A percentile compares a stretch with the other conserved stretches of the same genome.
These are phyloP conservation scores for Xylariaceae sp. DNA, from an alignment of 2,329 filamentous ascomycete species.

Conservation along the genomic window DNA sequence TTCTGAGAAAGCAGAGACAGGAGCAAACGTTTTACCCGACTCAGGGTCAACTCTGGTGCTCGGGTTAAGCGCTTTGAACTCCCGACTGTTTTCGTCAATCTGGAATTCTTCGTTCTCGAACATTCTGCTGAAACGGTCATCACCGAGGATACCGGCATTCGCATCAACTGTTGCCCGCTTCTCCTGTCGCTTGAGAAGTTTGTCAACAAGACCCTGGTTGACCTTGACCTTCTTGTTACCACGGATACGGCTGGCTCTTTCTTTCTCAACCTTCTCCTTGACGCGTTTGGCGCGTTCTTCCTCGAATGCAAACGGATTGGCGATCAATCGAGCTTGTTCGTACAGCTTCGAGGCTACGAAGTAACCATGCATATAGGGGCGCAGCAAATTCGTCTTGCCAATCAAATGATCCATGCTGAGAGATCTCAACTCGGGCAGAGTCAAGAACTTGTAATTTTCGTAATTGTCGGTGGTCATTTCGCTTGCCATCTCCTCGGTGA, in stretches of 20 bases:
- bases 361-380: conserved; percentile 98
- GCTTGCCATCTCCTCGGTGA: conserved; percentile 98
- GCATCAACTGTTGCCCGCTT: conserved; percentile 53
- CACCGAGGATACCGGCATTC: conserved; percentile 65
- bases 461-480: conserved; percentile 74
- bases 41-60: conserved; percentile 57
- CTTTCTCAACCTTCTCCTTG: conserved; percentile 93
- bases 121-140: conserved; percentile 79
- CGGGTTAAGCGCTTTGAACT: conserved; percentile 85
- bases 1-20: conserved; percentile 39
- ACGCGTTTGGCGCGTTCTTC: conserved; percentile 87
- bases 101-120: conserved; percentile 92
- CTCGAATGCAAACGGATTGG: conserved; percentile 90
- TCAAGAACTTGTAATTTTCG: conserved; percentile 99
- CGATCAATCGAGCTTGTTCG: conserved; percentile 87
- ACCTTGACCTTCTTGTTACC: conserved; percentile 97
- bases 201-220: conserved; percentile 76
- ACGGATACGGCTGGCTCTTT: conserved; percentile 88
- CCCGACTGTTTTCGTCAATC: conserved; percentile 81
- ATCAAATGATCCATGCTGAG: conserved; percentile 85
- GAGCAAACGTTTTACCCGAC: conserved; percentile 30
- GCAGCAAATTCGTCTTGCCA: conserved; percentile 80
- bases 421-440: conserved; percentile 74
- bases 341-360: conserved; percentile 95
- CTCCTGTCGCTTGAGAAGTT: conserved; percentile 61